phyloP scores from a whole-genome alignment of 371 early-diverging fungal genomes.

The Chytridiales sp. region DNA sequence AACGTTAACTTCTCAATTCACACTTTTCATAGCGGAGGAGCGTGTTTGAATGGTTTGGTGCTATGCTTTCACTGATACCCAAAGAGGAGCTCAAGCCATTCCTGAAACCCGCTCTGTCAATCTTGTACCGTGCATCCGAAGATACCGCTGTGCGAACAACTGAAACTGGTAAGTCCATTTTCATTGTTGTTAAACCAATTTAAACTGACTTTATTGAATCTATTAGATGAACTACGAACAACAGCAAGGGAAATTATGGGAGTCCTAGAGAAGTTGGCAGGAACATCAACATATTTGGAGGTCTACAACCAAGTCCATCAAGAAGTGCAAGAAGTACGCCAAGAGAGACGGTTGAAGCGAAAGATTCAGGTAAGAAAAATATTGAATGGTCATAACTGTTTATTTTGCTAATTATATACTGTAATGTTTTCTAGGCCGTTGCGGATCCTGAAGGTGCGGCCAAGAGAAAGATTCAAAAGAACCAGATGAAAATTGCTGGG shows the following conservation, averaged over 20 bases:
- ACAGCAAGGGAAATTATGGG: conserved; percentile 79
- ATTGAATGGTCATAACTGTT: neutral
- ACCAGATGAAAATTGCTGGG: conserved; percentile 61
- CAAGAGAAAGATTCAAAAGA: conserved; percentile 61
- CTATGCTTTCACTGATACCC: conserved; percentile 66
- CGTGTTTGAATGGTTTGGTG: conserved; percentile 91
- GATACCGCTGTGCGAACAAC: conserved; percentile 65
- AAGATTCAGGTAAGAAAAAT: conserved; percentile 52
- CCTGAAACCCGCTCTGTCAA: conserved; percentile 68
- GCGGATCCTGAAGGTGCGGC: conserved; percentile 69
- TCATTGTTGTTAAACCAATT: neutral
- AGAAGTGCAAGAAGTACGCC: conserved; percentile 57
- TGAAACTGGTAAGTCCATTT: conserved; percentile 48
- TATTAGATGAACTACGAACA: conserved; percentile 66
- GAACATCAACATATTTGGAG: conserved; percentile 69
- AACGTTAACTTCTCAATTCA: conserved; percentile 5
- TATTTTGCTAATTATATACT: conserved; percentile 5
- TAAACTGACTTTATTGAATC: neutral
- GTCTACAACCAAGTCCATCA: conserved; percentile 73
- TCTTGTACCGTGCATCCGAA: conserved; percentile 78
- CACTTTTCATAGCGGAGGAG: conserved; percentile 58
- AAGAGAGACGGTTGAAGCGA: conserved; percentile 66
- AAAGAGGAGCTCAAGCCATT: conserved; percentile 59
- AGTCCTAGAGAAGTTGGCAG: conserved; percentile 75
- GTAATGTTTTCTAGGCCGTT: conserved; percentile 49